phyloP scores from a whole-genome alignment of 129 eudicot genomes.

The Apium graveolens region DNA sequence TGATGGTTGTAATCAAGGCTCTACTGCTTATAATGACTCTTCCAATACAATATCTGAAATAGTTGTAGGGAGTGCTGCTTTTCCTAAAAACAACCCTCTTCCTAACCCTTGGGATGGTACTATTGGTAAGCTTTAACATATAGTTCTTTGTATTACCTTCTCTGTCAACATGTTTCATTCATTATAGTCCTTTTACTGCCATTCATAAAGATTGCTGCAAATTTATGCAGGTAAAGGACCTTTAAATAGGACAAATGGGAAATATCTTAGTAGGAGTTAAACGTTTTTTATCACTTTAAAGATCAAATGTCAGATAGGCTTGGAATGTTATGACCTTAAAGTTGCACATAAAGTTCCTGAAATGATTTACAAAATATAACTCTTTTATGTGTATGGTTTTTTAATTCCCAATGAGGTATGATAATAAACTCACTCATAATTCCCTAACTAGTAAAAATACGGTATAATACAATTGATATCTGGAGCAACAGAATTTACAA shows the following conservation, averaged over 20 bases:
- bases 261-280: background rate
- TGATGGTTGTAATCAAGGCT: too few relatives aligned
- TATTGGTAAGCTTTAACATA: constrained; percentile 32
- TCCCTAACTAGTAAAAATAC: too few relatives aligned
- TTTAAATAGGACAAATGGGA: background rate
- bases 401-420: too few relatives aligned
- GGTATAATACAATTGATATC: too few relatives aligned
- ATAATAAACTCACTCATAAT: too few relatives aligned
- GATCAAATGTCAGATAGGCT: too few relatives aligned
- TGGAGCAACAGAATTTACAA: too few relatives aligned
- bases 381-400: too few relatives aligned
- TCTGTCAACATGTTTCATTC: background rate
- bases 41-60: constrained; percentile 51
- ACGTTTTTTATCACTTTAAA: too few relatives aligned
- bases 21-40: constrained; percentile 37
- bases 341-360: background rate
- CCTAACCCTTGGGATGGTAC: constrained; percentile 84
- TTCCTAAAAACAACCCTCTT: constrained; percentile 82
- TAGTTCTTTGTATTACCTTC: background rate
- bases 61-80: constrained; percentile 37
- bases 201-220: background rate
- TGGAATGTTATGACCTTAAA: too few relatives aligned
- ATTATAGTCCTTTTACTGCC: background rate
- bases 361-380: too few relatives aligned
- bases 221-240: background rate